Evolutionary conservation across 331 rosid species (phyloP), one percentile per base, ranked within the genome.

Genomic region (Saraca asoca): DNA sequence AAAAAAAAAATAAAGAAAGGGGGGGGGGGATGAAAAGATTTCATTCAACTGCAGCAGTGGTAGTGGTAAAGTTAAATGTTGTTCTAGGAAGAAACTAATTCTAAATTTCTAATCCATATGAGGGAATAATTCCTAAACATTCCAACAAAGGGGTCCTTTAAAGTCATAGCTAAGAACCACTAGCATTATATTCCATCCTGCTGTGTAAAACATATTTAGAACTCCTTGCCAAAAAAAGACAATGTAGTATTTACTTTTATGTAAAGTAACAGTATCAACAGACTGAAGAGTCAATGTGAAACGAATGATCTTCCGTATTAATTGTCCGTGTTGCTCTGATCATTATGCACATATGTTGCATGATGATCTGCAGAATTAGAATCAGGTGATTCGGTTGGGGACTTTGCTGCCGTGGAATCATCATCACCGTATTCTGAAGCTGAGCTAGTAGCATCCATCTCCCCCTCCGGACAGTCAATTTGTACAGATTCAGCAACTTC

Each of bases 401-500:
- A 24, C 45, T 34, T 57, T 0, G 69, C 46, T 7, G 63, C 71
- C n/a, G 70, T 1, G 48, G 58, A 37, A 77, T 82, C 84, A 14
- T 75, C 84, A 41, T 80, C 83, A 45, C 71, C 95, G 60, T 49
- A 24, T 41, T 89, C 98, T 65, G 92, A 94, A 74, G 66, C 75
- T 10, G 91, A 73, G 77, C 91, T 81, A 24, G 73, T 67, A 24
- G 71, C 79, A 71, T 91, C 93, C 54, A 75, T 82, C 59, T 85
- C 89, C 63, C 86, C 86, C 35, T 72, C 95, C 0, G 78, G 82
- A 66, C 85, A 70, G 15, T 90, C 96, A 9, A 84, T 75, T 75
- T 88, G 97, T 61, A 84, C 62, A 51, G 90, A 79, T 66, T 88
- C 96, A 69, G 81, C 86, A 64, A 67, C 88, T 74, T 88, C 88